Evolutionary conservation across 768 basidiomycete genomes (phyloP), one percentile per base, ranked within the genome.

Genomic region (Roridomyces roridus): DNA sequence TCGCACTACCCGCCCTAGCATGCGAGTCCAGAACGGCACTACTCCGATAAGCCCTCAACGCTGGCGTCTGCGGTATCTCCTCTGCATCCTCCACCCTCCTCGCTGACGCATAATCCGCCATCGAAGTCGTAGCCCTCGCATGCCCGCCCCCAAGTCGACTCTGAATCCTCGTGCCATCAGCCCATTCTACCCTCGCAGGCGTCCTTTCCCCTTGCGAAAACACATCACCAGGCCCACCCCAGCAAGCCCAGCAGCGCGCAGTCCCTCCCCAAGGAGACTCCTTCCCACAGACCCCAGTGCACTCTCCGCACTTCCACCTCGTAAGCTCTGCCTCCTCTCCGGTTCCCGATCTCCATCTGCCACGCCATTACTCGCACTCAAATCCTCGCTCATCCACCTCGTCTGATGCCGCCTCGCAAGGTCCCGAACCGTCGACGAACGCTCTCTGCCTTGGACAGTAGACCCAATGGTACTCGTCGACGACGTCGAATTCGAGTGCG

Each of bases 261-360:
- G 66, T 15, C 85, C 85, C 68, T 91, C 88, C 4, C 87, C 84
- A 9, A 89, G 69, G 14, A 92, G 69, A 62, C 81, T 86, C 54
- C 88, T 72, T 11, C 83, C 79, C 15, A 59, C 69, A n/a, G n/a
- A n/a, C 14, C 70, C 79, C 24, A 88, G 67, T 8, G 85, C 77
- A 66, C 83, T 89, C 72, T 92, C 91, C 3, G 85, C 87, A 67
- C 88, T 91, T 5, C 90, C 90, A 0, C 81, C 82, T 31, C 90
- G 76, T 15, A 80, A 68, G 26, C 77, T 77, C 66, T 89, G 89
- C 39, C 81, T 72, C 24, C 82, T 73, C 25, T 86, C 88, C 31
- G 65, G 48, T 1, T 49, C 26, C 23, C 39, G n/a, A n/a, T 29
- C 25, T 46, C 46, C 12, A 31, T 20, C 25, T 47, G 20, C 46